Percentiles rank a stretch among this genome's conserved stretches.
Conservation (phyloP, 2,329 filamentous ascomycete species). For the Sporothrix luriei region DNA sequence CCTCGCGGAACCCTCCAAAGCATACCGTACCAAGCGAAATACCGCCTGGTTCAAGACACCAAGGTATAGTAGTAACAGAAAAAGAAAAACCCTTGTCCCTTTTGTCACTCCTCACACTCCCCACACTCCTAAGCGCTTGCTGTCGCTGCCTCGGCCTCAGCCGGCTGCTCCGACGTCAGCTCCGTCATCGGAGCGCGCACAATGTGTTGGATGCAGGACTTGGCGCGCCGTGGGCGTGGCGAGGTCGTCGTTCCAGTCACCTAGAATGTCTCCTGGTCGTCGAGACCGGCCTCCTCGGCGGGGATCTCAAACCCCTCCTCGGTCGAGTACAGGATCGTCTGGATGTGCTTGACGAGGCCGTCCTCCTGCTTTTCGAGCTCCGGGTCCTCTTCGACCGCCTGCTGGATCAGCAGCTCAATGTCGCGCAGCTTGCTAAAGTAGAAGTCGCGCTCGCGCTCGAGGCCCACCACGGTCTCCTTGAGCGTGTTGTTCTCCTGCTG, state of each 20-base stretch:
- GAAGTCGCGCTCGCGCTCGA: constrained; percentile 96
- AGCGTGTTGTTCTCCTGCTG: constrained; percentile 83
- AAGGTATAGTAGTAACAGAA: constrained; percentile 19
- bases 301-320: constrained; percentile 93
- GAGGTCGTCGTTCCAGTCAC: neutral
- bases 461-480: constrained; percentile 91
- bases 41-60: constrained; percentile 11
- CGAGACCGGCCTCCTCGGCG: constrained; percentile 67
- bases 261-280: constrained; percentile 80
- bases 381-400: constrained; percentile 87
- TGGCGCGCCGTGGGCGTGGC: neutral
- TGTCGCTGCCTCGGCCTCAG: neutral
- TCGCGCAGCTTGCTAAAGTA: constrained; percentile 99
- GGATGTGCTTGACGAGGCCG: constrained; percentile 90
- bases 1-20: neutral
- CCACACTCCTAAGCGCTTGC: too few species aligned
- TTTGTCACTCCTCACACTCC: constrained; percentile 3
- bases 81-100: neutral
- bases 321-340: constrained; percentile 94
- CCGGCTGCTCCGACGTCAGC: neutral
- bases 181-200: neutral
- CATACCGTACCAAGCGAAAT: constrained; percentile 11
- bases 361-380: constrained; percentile 93
- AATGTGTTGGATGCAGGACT: neutral
- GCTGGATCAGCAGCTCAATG: constrained; percentile 92